phyloP scores from a whole-genome alignment of 179 eudicot genomes.

The Actinidia arguta region DNA sequence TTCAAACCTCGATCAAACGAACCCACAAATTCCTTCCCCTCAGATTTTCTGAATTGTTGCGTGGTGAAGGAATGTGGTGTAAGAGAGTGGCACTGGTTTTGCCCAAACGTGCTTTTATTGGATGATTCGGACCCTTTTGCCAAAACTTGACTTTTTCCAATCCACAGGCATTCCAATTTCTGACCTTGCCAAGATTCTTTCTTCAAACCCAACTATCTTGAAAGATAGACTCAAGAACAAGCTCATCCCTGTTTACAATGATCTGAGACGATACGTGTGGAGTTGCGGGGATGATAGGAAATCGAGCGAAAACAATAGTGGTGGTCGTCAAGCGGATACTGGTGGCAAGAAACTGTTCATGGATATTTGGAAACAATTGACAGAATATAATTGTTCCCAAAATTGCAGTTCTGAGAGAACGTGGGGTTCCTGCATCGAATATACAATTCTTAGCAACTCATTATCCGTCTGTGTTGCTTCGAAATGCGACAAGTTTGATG shows the following conservation, averaged over 20 bases:
- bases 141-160: conserved; percentile 13
- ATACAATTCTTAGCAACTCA: not conserved
- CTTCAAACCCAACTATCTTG: not conserved
- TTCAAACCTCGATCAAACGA: no score
- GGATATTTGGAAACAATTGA: not conserved
- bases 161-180: not conserved
- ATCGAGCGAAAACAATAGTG: no score
- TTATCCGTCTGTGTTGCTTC: not conserved
- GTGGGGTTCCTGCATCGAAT: not conserved
- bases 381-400: conserved; percentile 6
- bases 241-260: conserved; percentile 7
- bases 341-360: not conserved
- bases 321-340: not conserved
- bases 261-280: no score
- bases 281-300: no score
- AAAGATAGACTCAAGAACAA: not conserved
- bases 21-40: no score
- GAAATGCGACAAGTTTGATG: not conserved
- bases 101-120: not conserved
- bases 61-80: no score
- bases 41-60: no score
- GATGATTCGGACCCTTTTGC: not conserved
- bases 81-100: no score
- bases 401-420: conserved; percentile 2
- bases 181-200: not conserved